Evolutionary conservation across 345 rosid species (phyloP), one percentile per base, ranked within the genome.

Genomic region (Aquilaria sinensis): DNA sequence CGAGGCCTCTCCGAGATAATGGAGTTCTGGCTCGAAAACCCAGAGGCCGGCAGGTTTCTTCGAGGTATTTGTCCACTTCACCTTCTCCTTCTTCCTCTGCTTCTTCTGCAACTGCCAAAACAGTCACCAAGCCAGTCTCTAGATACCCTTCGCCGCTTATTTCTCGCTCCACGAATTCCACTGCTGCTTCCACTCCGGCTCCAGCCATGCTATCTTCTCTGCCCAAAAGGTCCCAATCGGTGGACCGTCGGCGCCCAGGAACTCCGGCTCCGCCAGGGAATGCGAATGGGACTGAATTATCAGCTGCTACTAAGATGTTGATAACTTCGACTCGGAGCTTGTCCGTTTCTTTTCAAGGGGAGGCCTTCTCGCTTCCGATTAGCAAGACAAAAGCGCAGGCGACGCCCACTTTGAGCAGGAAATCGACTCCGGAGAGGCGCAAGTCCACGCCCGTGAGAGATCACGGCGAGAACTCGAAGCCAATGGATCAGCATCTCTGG

Each of bases 311-410:
- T 6, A 88, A 77, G 81, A 82, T 90, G 92, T 70, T 86, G 66
- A 80, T 93, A 64, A 88, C 96, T 76, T 93, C 97, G 9, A 78
- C 98, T 0, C 70, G 98, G 71, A 93, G 96, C 60, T 78, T 93
- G 66, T 83, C 96, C 34, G 97, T 93, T 67, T 85, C 98, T 0
- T 93, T 93, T 61, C 98, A 90, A 80, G 98, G 98, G 0, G 90
- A 86, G 70, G 71, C 89, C 51, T 93, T 86, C 79, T 90, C 96
- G 46, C 90, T 93, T 56, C 97, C 96, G 66, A 78, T 88, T 70
- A 84, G 96, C 57, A 93, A 80, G 73, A 83, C 87, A 53, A 93
- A 85, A 71, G 82, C 87, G 31, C 62, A 80, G 58, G 45, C 81
- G 6, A 63, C 76, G 31, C 77, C 78, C 30, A 65, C 63, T 69